Evolutionary conservation across 345 rosid genomes (phyloP), one percentile per base, ranked within the genome.

Genomic region (Luvunga scandens): DNA sequence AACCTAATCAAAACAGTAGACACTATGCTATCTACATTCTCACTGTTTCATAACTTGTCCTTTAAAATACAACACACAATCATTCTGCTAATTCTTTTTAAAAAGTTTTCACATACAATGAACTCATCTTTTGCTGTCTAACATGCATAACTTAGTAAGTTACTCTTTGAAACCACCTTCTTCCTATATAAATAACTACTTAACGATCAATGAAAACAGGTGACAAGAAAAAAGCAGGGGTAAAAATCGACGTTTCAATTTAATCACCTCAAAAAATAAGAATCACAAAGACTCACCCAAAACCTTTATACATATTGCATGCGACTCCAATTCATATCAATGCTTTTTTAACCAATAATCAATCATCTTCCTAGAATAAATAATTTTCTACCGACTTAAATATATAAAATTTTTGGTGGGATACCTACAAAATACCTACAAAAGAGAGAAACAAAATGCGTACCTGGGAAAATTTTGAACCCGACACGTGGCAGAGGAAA

Each of bases 381-480:
- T 13, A 3, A 45, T 45, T 45, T 45, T 45, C 18, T 45, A 45
- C 5, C 50, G 13, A 45, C 18, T 13, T 45, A 45, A 13, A 45
- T 45, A 3, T 45, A 12, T 45, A 3, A 12, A 45, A 3, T 45
- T 45, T 45, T 12, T 45, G 50, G 50, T 45, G 50, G 5, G 18
- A 16, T 45, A 45, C 16, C 50, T 45, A 31, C 63, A 71, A 55
- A 71, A 16, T 45, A 45, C 16, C 50, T 45, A 31, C 63, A 71
- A 55, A 71, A 71, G 28, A 33, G 75, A 73, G 34, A 50, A 19
- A 19, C 6, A 65, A 18, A 7, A 18, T 27, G 57, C 19, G 1
- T 31, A 48, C 77, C 77, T 75, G 42, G 28, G 19, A 59, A 63
- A 66, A 75, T 48, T 75, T 28, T 27, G 36, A 50, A 62, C 8